These are phyloP conservation scores for Jamesozyma jinghongensis DNA, from an alignment of 805 yeast species.

Conservation along the genomic window DNA sequence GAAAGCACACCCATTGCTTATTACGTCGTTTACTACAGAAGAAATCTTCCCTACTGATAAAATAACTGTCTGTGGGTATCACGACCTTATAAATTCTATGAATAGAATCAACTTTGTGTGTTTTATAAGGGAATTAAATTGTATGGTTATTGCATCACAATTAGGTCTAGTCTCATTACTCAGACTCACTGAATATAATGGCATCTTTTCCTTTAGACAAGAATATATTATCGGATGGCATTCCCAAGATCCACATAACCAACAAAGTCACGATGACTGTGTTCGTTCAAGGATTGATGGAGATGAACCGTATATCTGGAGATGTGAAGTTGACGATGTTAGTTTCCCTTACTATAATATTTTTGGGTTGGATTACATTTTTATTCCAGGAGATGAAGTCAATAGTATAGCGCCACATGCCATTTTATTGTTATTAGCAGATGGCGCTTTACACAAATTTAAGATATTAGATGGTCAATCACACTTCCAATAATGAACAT, in stretches of 20 bases:
- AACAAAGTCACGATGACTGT: slow-evolving; percentile 6
- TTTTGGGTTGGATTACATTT: slow-evolving; percentile 17
- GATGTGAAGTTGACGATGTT: slow-evolving; percentile 16
- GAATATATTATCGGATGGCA: slow-evolving; percentile 25
- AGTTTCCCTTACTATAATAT: slow-evolving; percentile 14
- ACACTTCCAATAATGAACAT: background rate
- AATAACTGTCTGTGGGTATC: slow-evolving; percentile 7
- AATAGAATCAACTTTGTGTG: slow-evolving; percentile 17
- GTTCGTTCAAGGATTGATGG: background rate
- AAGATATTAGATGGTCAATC: slow-evolving; percentile 3
- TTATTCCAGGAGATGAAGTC: slow-evolving; percentile 9
- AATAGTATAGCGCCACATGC: slow-evolving; percentile 10
- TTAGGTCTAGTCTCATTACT: slow-evolving; percentile 19
- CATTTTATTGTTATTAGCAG: slow-evolving; percentile 9
- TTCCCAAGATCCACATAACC: slow-evolving; percentile 12
- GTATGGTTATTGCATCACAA: slow-evolving; percentile 22
- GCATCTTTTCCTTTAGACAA: slow-evolving; percentile 24
- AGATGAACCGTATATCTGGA: background rate
- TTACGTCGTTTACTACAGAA: slow-evolving; percentile 17
- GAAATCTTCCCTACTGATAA: slow-evolving; percentile 16
- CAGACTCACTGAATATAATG: slow-evolving; percentile 22
- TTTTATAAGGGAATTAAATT: slow-evolving; percentile 19
- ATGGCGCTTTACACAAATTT: slow-evolving; percentile 1
- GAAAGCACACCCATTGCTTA: slow-evolving; percentile 17
- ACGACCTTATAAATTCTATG: slow-evolving; percentile 2